These are phyloP conservation scores for Yamadazyma tumulicola DNA, from an alignment of 805 yeast species.

Conservation along the genomic window DNA sequence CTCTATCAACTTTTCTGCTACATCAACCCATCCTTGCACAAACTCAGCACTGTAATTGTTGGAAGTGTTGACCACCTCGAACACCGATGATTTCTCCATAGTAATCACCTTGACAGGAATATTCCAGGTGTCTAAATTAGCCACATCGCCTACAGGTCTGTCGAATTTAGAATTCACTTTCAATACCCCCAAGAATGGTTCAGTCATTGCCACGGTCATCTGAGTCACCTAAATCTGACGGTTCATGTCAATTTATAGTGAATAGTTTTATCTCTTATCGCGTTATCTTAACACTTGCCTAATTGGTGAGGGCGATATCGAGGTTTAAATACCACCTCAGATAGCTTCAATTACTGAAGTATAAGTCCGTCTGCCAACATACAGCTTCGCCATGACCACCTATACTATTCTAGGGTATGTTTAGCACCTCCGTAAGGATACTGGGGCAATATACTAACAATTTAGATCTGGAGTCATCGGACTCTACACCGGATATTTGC, in stretches of 20 bases:
- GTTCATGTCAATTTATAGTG: no score
- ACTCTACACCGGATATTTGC: conserved; percentile 55
- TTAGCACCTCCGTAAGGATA: no score
- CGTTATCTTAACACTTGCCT: no score
- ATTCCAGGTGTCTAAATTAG: conserved; percentile 7
- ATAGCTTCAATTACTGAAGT: no score
- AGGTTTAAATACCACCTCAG: no score
- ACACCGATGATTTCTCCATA: conserved; percentile 4
- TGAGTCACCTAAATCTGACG: no score
- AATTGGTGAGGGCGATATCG: no score
- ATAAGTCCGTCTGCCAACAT: no score
- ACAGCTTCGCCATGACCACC: no score
- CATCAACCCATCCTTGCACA: conserved; percentile 22
- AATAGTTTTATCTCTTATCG: no score
- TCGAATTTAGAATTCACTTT: conserved; percentile 8
- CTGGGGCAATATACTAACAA: conserved; percentile 1
- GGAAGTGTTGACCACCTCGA: conserved; percentile 7
- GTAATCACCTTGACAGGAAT: conserved; percentile 8
- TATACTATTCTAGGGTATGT: no score
- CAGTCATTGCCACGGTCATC: no score
- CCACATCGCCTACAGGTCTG: conserved; percentile 13
- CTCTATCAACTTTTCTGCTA: conserved; percentile 19
- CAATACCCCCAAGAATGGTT: conserved; percentile 8
- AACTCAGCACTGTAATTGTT: conserved; percentile 18
- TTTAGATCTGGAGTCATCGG: conserved; percentile 54